These are phyloP conservation scores for Neovahlkampfia damariscottae DNA, from an alignment of 78 protist genomes.

Conservation along the genomic window DNA sequence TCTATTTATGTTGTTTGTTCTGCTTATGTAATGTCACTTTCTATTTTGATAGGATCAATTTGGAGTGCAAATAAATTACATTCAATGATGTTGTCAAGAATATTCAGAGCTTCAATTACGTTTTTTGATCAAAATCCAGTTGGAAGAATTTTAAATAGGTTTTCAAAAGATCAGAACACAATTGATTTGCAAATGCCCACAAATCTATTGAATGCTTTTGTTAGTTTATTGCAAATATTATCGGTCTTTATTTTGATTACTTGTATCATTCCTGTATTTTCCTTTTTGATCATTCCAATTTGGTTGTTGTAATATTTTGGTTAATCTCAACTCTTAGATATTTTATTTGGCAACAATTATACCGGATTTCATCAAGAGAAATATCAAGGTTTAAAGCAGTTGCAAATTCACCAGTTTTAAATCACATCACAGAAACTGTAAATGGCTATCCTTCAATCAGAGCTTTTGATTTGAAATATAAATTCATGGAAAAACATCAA, in stretches of 20 bases:
- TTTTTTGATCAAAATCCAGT: slow-evolving; percentile 48
- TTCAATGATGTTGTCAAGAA: not conserved
- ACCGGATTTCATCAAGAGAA: slow-evolving; percentile 51
- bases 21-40: too few relatives aligned
- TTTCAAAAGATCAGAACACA: slow-evolving; percentile 21
- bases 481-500: too few relatives aligned
- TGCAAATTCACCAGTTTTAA: slow-evolving; percentile 69
- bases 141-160: slow-evolving; percentile 48
- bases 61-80: not conserved
- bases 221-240: not conserved
- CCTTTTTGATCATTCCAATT: not conserved
- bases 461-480: too few relatives aligned
- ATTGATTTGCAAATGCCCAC: not conserved
- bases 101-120: slow-evolving; percentile 14
- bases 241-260: slow-evolving; percentile 6
- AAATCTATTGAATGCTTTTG: not conserved
- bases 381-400: slow-evolving; percentile 56
- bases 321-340: too few relatives aligned
- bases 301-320: too few relatives aligned
- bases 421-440: slow-evolving; percentile 72
- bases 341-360: slow-evolving; percentile 44
- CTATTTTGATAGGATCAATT: too few relatives aligned
- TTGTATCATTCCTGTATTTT: not conserved
- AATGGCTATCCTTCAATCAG: slow-evolving; percentile 80
- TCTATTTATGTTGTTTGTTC: too few relatives aligned